Base-by-base conservation (phyloP, 2,329 filamentous ascomycete genomes). In the Hymenoscyphus linearis region DNA sequence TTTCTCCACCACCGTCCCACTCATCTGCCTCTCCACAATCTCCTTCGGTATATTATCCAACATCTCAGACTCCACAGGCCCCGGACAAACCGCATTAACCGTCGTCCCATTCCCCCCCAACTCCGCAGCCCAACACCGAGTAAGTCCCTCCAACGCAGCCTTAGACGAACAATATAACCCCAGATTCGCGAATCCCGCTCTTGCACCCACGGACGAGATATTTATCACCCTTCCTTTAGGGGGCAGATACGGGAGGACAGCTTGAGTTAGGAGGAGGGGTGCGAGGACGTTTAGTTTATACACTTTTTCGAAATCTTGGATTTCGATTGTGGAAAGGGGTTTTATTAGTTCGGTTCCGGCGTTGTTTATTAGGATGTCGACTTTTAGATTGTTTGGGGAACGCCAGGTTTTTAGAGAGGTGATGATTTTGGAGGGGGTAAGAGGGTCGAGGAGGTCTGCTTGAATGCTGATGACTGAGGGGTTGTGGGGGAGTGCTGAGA, bases 31-130 rank as follows among this genome's bases (percentile, higher is more conserved):
- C 25, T 67, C 57, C 14, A 67, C 58, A 26, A 66, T 62, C n/a
- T 64, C 61, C 25, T 60, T 57, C 4, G 65, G 60, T 10, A 65
- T 62, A 58, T 62, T 63, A 18, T 62, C 62, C 52, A 66, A 14
- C 13, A 70, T 70, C 40, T 71, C 70, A 0, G 76, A 62, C 18
- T 66, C 34, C 14, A 67, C 63, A 4, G 65, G 63, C 5, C 64
- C 66, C 2, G 64, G 64, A 52, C 56, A 63, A 2, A 67, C 63
- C 22, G 55, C 56, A 47, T 67, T 67, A 4, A 67, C 66, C 1
- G 64, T 66, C 22, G 55, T 67, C 2, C 63, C 63, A 52, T 67
- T 62, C 26, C 57, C 57, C 0, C 62, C 63, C 44, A 67, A 55
- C n/a, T 66, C 66, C 14, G 52, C 59, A 27, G 64, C 64, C 66